Evolutionary conservation across 2,329 filamentous ascomycete species (phyloP), one percentile per base, ranked within the genome.

Genomic region (Apiospora koreana): DNA sequence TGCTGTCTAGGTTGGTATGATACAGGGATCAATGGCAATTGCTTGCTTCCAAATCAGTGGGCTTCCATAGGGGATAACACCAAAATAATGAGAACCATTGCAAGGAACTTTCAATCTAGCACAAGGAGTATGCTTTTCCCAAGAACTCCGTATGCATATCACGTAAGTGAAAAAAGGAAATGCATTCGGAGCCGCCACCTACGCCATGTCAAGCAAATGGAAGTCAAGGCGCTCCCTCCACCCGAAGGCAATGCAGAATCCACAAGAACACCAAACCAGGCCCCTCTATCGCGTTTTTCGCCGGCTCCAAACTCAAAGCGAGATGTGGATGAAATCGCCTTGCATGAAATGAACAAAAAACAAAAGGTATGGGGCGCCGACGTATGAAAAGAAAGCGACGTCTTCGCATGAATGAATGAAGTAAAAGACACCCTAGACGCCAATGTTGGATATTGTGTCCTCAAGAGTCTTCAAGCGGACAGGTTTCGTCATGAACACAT

Each of bases 401-500:
- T 62, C 10, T 38, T 38, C 45, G 43, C 43, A 21, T 23, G 46
- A 68, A 23, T 18, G 42, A 41, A 28, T 18, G 31, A 54, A 54
- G 31, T 9, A 21, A 42, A 38, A 48, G 18, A 54, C 28, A 68
- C 65, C 3, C 35, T 46, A 41, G 31, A 64, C 10, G 16, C 67
- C 64, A 23, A 69, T 71, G n/a, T 71, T 67, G 6, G 16, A 25
- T 45, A 73, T 28, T 12, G 58, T 31, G 31, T 69, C 65, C 18
- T 67, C 31, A 3, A 83, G 74, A 48, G 82, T 79, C 3, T 78
- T 78, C 10, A 82, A 71, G 8, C 79, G 75, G n/a, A 86, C 83
- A 0, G 84, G 84, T 73, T 86, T 86, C 70, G 84, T 84, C 65
- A 86, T 73, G 71, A 85, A 86, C 5, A 84, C 72, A 73, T 86